A percentile compares a stretch with the other conserved stretches of the same genome.
Conservation (phyloP, 768 basidiomycete genomes). For the Strobilomyces confusus region DNA sequence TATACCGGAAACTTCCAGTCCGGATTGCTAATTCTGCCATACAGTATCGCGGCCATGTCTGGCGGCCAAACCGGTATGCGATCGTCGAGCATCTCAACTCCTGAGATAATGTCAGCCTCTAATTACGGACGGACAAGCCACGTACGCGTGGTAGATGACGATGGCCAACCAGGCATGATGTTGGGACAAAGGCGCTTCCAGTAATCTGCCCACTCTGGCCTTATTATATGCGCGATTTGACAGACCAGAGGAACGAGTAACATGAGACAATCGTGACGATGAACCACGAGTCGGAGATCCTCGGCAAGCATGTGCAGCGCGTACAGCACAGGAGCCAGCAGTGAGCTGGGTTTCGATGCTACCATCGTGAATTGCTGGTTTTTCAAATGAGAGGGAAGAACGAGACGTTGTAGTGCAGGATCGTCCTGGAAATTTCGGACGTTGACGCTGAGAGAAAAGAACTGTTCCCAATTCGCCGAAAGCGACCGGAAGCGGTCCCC, state of each 20-base stretch:
- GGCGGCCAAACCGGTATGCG: conserved; percentile 74
- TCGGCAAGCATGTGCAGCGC: conserved; percentile 80
- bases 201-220: conserved; percentile 89
- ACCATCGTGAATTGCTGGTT: conserved; percentile 22
- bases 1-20: conserved; percentile 58
- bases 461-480: conserved; percentile 44
- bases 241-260: conserved; percentile 62
- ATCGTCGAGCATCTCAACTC: conserved; percentile 52
- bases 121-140: not conserved
- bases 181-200: conserved; percentile 82
- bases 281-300: conserved; percentile 55
- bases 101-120: conserved; percentile 28
- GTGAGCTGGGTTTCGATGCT: conserved; percentile 36
- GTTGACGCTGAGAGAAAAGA: conserved; percentile 40
- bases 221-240: conserved; percentile 54
- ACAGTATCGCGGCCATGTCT: conserved; percentile 67
- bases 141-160: conserved; percentile 34
- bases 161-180: conserved; percentile 57
- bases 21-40: conserved; percentile 54
- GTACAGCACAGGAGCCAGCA: conserved; percentile 59
- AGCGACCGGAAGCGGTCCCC: conserved; percentile 10
- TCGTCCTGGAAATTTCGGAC: conserved; percentile 55
- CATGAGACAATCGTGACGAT: conserved; percentile 52
- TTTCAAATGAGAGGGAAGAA: conserved; percentile 32
- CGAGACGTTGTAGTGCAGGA: conserved; percentile 47